A percentile compares a stretch with the other conserved stretches of the same genome.
These are phyloP conservation scores for Calocybe gambosa DNA, from an alignment of 1,284 basidiomycete genomes.

Conservation along the genomic window DNA sequence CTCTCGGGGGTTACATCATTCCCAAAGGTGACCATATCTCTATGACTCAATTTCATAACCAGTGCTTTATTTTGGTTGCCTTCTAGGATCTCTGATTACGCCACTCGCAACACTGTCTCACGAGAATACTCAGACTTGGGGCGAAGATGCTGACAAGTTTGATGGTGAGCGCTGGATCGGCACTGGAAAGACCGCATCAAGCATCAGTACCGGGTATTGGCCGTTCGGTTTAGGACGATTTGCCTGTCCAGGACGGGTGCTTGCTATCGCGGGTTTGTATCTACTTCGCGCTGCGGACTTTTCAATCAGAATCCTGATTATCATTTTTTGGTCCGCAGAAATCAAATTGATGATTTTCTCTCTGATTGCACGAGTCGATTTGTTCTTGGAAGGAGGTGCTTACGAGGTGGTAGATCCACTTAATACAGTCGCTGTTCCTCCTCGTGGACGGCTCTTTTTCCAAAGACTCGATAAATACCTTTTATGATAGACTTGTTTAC, in stretches of 20 bases:
- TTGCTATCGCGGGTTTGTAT: constrained; percentile 7
- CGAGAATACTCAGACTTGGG: constrained; percentile 7
- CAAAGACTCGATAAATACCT: constrained; percentile 2
- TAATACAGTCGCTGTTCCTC: constrained; percentile 8
- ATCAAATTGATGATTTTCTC: constrained; percentile 9
- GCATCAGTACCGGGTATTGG: constrained; percentile 8
- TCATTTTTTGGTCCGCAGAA: neutral
- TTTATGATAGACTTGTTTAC: neutral
- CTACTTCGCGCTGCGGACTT: neutral
- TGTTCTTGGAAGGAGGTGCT: constrained; percentile 5
- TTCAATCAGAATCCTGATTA: neutral
- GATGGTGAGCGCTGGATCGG: constrained; percentile 10
- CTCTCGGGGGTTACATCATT: constrained; percentile 8
- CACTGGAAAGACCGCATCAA: constrained; percentile 6
- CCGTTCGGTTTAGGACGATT: constrained; percentile 8
- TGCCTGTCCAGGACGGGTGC: constrained; percentile 6
- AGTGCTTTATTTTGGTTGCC: too few species aligned
- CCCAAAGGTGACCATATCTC: constrained; percentile 4
- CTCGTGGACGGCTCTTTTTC: constrained; percentile 4
- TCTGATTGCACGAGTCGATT: constrained; percentile 5
- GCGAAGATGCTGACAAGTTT: constrained; percentile 6
- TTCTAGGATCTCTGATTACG: constrained; percentile 6
- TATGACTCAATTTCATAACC: too few species aligned
- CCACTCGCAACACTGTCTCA: constrained; percentile 8
- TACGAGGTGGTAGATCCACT: constrained; percentile 8